Base-by-base conservation (phyloP, 768 basidiomycete genomes). In the Glaciozyma antarctica region DNA sequence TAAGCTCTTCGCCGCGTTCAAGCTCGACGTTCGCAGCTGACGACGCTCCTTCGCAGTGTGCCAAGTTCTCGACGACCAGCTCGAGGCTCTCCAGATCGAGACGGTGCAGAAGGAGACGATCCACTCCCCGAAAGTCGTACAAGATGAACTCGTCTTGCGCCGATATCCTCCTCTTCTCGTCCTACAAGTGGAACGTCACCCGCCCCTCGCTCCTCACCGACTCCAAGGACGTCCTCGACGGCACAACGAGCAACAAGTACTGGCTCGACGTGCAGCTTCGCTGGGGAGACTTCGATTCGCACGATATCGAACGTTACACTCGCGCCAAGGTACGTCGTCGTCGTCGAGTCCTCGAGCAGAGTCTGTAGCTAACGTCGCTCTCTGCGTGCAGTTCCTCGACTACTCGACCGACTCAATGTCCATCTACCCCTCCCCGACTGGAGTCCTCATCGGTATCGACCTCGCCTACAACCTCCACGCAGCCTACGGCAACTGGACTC, bases 81-180 rank as follows among this genome's bases (percentile, higher is more conserved):
- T 99, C 43, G 95, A 99, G 76, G 93, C 95, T 5, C 79, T 99
- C 21, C 92, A 97, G 72, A 99, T 99, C 72, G 95, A 98, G 81
- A 98, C 93, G 0, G 95, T 99, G 0, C 95, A 98, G 77, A 99
- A 99, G 78, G 95, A 99, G 78, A 97, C 95, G 0, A 99, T 99
- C 67, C 95, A 67, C n/a, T 77, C 94, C 94, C 73, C 88, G 94
- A 79, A 97, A 97, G 82, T 95, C 91, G 81, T 99, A 99, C 84
- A 99, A 99, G 84, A 98, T 99, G 95, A 99, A 99, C 79, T 95
- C 92, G 12, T 94, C 92, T n/a, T 97, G 94, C 70, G 94, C 94
- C 59, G 95, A 99, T 75, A 94, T 99, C 75, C 81, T 99, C 24
- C 81, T 99, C 58, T 98, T 99, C 84, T 95, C 92, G 17, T 88